Evolutionary conservation across 257 asterid species (phyloP).

Genomic region (Cordia subcordata): DNA sequence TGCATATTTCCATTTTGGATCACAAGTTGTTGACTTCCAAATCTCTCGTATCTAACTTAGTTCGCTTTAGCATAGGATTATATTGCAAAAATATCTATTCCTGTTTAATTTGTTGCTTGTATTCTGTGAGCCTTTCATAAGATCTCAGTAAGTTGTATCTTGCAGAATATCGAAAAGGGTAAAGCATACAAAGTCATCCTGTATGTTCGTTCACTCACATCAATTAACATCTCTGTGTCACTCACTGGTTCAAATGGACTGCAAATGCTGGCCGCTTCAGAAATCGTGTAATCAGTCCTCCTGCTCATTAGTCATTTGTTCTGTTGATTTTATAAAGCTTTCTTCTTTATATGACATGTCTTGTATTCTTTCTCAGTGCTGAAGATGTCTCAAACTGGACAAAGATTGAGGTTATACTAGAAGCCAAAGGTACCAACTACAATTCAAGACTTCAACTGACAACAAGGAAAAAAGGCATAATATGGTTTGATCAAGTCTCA

Average conservation of each 20-base stretch:
- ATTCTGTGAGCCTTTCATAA: too few species aligned
- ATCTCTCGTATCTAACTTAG: too few species aligned
- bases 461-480: slow-evolving; percentile 58
- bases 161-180: slow-evolving; percentile 84
- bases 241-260: slow-evolving; percentile 59
- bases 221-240: slow-evolving; percentile 54
- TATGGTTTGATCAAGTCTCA: slow-evolving; percentile 97
- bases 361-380: slow-evolving; percentile 41
- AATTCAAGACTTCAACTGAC: slow-evolving; percentile 76
- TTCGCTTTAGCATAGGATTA: too few species aligned
- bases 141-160: too few species aligned
- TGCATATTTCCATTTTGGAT: too few species aligned
- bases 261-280: slow-evolving; percentile 53
- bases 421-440: slow-evolving; percentile 58
- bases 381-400: slow-evolving; percentile 67
- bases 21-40: too few species aligned
- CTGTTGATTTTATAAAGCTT: neutral
- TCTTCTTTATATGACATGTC: slow-evolving; percentile 1
- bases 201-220: slow-evolving; percentile 58
- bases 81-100: too few species aligned
- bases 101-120: too few species aligned
- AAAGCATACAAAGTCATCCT: slow-evolving; percentile 68
- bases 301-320: neutral
- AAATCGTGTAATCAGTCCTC: slow-evolving; percentile 48
- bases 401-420: slow-evolving; percentile 52